Conservation (phyloP, 495 filamentous ascomycete genomes). For the Hyphodiscus hymeniophilus region DNA sequence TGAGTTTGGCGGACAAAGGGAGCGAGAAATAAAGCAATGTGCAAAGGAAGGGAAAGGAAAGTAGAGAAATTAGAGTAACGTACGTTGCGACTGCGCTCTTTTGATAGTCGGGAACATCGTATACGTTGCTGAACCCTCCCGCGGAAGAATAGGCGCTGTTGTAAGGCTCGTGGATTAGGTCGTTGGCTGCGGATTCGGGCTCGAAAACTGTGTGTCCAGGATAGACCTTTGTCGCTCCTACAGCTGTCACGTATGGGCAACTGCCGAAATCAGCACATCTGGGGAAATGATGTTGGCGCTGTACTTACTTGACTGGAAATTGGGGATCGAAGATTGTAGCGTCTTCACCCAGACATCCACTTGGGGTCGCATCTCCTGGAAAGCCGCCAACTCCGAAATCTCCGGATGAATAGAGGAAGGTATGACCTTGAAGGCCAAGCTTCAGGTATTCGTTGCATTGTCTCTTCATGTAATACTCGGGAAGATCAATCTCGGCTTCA, state of each 20-base stretch:
- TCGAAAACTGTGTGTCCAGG: constrained; percentile 19
- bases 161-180: constrained; percentile 11
- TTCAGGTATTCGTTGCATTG: constrained; percentile 45
- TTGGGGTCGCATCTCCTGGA: constrained; percentile 14
- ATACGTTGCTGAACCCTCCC: constrained; percentile 63
- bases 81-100: constrained; percentile 33
- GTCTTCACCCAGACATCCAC: constrained; percentile 6
- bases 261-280: constrained; percentile 28
- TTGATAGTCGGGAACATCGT: constrained; percentile 51
- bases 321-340: not conserved
- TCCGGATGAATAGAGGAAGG: constrained; percentile 29
- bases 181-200: constrained; percentile 23
- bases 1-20: too few species aligned
- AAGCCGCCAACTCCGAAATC: constrained; percentile 30
- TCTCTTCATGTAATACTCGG: constrained; percentile 42
- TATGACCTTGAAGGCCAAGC: constrained; percentile 31
- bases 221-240: constrained; percentile 30
- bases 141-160: constrained; percentile 33
- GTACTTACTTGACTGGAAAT: not conserved
- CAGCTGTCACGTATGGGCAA: constrained; percentile 32
- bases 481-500: constrained; percentile 40
- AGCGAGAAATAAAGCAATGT: too few species aligned
- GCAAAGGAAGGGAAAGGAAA: too few species aligned
- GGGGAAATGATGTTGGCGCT: constrained; percentile 21
- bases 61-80: too few species aligned